Percentiles rank a stretch among this genome's conserved stretches.
These are phyloP conservation scores for Kregervanrija delftensis DNA, from an alignment of 805 yeast genomes.

Conservation along the genomic window DNA sequence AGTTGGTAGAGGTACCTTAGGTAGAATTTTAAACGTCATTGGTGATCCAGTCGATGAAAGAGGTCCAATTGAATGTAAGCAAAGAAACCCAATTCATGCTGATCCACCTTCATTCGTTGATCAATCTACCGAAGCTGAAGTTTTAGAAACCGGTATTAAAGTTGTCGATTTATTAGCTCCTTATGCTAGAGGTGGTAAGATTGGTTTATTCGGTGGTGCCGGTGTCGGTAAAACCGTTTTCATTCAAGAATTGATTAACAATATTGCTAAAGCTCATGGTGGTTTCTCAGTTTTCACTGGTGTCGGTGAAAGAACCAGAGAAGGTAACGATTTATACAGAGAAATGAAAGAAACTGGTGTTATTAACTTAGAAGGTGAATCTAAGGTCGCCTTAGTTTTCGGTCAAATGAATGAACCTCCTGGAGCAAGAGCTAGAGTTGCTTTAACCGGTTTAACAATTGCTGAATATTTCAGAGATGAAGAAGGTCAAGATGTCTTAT, in stretches of 20 bases:
- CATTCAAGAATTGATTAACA: constrained; percentile 99
- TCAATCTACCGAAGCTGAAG: constrained; percentile 97
- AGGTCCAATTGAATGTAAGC: constrained; percentile 92
- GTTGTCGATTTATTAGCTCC: constrained; percentile 99
- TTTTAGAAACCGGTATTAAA: constrained; percentile 98
- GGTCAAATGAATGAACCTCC: constrained; percentile 99
- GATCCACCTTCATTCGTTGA: constrained; percentile 95
- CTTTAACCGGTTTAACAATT: constrained; percentile 98
- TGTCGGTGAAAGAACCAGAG: constrained; percentile 99
- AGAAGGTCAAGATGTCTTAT: constrained; percentile 99
- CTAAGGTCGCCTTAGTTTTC: constrained; percentile 98
- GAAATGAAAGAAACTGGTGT: constrained; percentile 99
- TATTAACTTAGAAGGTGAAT: constrained; percentile 98
- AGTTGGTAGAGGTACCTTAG: constrained; percentile 98
- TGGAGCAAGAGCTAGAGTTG: constrained; percentile 99
- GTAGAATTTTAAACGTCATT: constrained; percentile 95
- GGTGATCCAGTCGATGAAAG: constrained; percentile 99
- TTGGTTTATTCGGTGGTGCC: constrained; percentile 99
- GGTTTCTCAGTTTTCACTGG: constrained; percentile 99
- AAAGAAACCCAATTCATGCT: constrained; percentile 97
- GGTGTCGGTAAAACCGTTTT: constrained; percentile 99
- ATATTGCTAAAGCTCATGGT: constrained; percentile 99
- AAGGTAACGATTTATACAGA: constrained; percentile 99
- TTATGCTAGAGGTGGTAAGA: constrained; percentile 99
- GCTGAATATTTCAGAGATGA: constrained; percentile 99